Base-by-base conservation (phyloP, 2,329 filamentous ascomycete genomes). In the Ceratocystis colombiana region DNA sequence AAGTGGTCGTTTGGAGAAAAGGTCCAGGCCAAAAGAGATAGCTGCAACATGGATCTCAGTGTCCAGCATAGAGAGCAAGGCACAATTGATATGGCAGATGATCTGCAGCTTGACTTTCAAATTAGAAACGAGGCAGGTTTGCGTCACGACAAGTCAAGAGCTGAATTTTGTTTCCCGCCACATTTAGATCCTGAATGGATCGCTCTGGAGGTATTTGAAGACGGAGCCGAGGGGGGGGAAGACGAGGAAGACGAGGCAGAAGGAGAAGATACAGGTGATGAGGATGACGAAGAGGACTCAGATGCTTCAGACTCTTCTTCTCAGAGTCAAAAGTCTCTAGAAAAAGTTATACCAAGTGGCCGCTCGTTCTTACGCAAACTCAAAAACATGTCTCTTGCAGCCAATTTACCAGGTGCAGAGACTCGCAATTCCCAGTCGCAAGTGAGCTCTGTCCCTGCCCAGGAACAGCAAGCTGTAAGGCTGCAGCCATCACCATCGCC, bases 171-270 rank as follows among this genome's bases (percentile, higher is more conserved):
- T 33, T 65, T 96, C 2, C 90, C 90, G 0, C 79, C 80, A 1
- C 88, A 91, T 68, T 78, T 96, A 0, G 92, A 96, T 70, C 85
- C 88, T 0, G 92, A 96, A 74, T 96, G 92, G 92, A 83, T 96
- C 70, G 92, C 92, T 0, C 84, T 96, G 17, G 90, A 96, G 73
- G 89, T 96, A 0, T 94, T 87, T 72, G 82, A 84, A 17, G 86
- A 89, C 71, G 80, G 84, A 2, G 76, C 79, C 3, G 82, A 80
- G 1, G 71, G 62, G 2, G 70, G 71, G 1, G 71, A 72, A n/a
- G 77, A 80, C 1, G 82, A 82, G 3, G 72, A 79, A 0, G 81
- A 83, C 25, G 79, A 79, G 1, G 68, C 70, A 7, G 64, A 70
- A 67, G 4, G 68, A 69, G 1, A 64, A 64, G 33, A 37, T 5